Conservation (phyloP, 2,329 filamentous ascomycete species). For the Curvularia verruculosa region DNA sequence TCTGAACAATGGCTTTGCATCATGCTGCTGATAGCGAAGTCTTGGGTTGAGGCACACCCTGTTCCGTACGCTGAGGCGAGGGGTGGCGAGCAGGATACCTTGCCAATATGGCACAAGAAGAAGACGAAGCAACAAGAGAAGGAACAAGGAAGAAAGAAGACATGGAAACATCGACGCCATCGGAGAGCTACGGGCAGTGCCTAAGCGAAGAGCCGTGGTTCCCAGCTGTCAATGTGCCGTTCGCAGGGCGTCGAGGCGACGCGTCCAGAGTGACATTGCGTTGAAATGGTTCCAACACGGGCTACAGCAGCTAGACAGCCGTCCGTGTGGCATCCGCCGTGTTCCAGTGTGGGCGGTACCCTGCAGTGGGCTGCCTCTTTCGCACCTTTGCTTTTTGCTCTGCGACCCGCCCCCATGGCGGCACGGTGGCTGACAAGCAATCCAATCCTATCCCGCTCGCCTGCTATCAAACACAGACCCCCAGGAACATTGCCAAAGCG, state of each 20-base stretch:
- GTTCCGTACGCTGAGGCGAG: not conserved
- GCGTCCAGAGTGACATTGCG: constrained; percentile 30
- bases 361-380: constrained; percentile 23
- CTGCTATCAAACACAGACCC: constrained; percentile 37
- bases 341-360: constrained; percentile 21
- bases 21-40: constrained; percentile 19
- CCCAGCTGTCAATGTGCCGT: not conserved
- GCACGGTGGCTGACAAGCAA: constrained; percentile 34
- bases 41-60: constrained; percentile 1
- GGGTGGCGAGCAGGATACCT: not conserved
- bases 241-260: not conserved
- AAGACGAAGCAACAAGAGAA: not conserved
- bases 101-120: not conserved
- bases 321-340: constrained; percentile 4
- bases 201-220: constrained; percentile 1
- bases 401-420: constrained; percentile 21
- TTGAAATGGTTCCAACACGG: constrained; percentile 30
- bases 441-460: constrained; percentile 8
- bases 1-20: constrained; percentile 18
- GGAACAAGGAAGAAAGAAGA: constrained; percentile 1
- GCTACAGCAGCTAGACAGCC: not conserved
- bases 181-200: not conserved
- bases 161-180: not conserved
- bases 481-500: constrained; percentile 23
- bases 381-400: constrained; percentile 5